These are phyloP conservation scores for Wallacemonas collosoma DNA, from an alignment of 208 protist genomes.

Conservation along the genomic window DNA sequence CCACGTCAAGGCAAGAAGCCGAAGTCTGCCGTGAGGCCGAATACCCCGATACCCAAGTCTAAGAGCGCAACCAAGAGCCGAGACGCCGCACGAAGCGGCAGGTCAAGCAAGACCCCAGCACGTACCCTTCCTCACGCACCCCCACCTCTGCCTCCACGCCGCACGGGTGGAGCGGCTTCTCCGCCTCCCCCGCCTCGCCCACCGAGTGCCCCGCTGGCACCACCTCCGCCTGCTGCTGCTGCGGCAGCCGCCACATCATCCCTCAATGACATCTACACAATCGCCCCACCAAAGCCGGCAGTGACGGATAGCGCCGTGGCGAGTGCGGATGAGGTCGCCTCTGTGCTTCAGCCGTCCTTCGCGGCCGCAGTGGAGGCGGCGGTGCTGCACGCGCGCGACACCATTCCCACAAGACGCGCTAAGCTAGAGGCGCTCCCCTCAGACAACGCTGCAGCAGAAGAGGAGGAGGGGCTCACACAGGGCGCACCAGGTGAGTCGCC, in stretches of 20 bases:
- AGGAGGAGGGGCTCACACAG: too few species aligned
- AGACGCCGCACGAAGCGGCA: too few species aligned
- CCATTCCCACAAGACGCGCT: conserved; percentile 1
- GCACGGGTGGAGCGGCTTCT: neutral
- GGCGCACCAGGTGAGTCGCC: too few species aligned
- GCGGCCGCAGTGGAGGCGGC: conserved; percentile 31
- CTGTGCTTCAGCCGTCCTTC: conserved; percentile 27
- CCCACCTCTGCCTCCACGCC: neutral
- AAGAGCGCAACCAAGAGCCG: too few species aligned
- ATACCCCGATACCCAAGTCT: too few species aligned
- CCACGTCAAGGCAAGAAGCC: too few species aligned
- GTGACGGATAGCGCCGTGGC: neutral
- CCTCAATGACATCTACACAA: conserved; percentile 9
- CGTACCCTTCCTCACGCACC: too few species aligned
- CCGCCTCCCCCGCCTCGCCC: neutral
- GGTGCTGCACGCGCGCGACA: conserved; percentile 26
- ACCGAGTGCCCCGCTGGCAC: neutral
- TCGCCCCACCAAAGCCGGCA: neutral
- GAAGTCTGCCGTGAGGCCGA: too few species aligned
- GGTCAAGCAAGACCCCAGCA: too few species aligned
- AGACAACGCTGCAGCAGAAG: too few species aligned
- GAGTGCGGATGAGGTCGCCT: conserved; percentile 9
- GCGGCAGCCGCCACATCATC: neutral
- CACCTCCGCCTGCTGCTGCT: conserved; percentile 8
- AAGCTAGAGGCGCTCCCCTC: too few species aligned